Evolutionary conservation across 2,329 filamentous ascomycete species (phyloP).

Genomic region (Bertia moriformis): DNA sequence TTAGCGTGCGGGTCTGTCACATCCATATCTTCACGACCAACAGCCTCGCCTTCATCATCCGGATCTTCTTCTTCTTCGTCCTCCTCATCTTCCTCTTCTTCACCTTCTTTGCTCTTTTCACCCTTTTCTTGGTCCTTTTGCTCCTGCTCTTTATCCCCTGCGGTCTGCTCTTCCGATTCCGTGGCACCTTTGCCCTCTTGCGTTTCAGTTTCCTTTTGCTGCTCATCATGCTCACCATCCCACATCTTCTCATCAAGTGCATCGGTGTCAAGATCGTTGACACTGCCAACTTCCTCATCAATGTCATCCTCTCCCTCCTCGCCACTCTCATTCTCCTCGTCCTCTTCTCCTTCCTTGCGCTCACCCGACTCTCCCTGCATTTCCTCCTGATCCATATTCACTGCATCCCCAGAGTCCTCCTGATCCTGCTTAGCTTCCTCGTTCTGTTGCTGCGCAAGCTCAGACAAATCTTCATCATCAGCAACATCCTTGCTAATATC

Average conservation of each 20-base stretch:
- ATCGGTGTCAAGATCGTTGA: conserved; percentile 77
- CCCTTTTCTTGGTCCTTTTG: conserved; percentile 53
- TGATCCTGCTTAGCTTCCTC: conserved; percentile 38
- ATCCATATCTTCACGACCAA: conserved; percentile 39
- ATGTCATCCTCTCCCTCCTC: conserved; percentile 49
- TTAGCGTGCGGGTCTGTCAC: conserved; percentile 61
- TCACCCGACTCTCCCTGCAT: conserved; percentile 85
- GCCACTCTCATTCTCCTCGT: conserved; percentile 43
- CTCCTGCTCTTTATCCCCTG: conserved; percentile 58
- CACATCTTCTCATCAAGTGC: conserved; percentile 98
- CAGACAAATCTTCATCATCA: conserved; percentile 79
- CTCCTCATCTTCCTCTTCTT: conserved; percentile 30
- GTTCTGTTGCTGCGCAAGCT: conserved; percentile 73
- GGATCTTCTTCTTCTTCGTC: conserved; percentile 45
- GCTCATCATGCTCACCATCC: conserved; percentile 70
- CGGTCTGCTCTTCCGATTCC: conserved; percentile 36
- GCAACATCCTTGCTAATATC: conserved; percentile 98
- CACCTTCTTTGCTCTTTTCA: conserved; percentile 24
- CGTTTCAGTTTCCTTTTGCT: conserved; percentile 56
- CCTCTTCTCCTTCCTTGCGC: conserved; percentile 47
- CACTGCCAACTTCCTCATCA: conserved; percentile 63
- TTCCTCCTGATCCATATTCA: conserved; percentile 83
- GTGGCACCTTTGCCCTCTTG: conserved; percentile 33
- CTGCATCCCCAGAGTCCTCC: conserved; percentile 61
- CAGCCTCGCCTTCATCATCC: conserved; percentile 40